These are phyloP conservation scores for Chaetoceros muelleri DNA, from an alignment of 108 stramenopile species.

Conservation along the genomic window DNA sequence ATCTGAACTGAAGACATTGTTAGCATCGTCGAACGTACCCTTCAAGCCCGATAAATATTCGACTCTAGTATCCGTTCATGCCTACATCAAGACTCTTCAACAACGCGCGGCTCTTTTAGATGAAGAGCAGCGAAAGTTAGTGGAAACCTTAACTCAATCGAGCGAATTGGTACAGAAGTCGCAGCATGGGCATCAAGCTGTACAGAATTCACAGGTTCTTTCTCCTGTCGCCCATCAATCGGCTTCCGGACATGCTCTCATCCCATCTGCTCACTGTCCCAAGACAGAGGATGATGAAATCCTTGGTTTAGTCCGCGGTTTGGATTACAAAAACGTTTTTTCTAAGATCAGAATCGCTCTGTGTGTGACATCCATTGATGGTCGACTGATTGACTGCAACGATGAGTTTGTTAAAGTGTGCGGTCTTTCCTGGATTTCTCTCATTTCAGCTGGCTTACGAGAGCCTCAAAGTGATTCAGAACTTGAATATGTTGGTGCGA, in stretches of 20 bases:
- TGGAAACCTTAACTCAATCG: slow-evolving; percentile 49
- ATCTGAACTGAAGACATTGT: slow-evolving; percentile 37
- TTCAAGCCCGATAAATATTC: slow-evolving; percentile 73
- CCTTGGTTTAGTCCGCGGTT: slow-evolving; percentile 41
- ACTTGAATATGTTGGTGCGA: slow-evolving; percentile 1
- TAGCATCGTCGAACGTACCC: slow-evolving; percentile 39
- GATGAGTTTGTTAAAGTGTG: slow-evolving; percentile 43
- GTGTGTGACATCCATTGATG: slow-evolving; percentile 66
- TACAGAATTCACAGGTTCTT: not conserved
- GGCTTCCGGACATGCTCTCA: not conserved
- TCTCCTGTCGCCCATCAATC: not conserved
- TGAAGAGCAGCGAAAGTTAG: slow-evolving; percentile 54
- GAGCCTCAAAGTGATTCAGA: not conserved
- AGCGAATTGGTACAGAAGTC: slow-evolving; percentile 36
- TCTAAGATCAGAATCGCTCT: slow-evolving; percentile 40
- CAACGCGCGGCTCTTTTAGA: slow-evolving; percentile 37
- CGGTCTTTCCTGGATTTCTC: slow-evolving; percentile 26
- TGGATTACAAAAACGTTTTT: slow-evolving; percentile 67
- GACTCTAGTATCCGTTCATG: slow-evolving; percentile 51
- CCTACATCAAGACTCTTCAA: slow-evolving; percentile 66
- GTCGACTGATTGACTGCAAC: slow-evolving; percentile 73
- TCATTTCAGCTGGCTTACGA: slow-evolving; percentile 14
- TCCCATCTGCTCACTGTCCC: slow-evolving; percentile 6
- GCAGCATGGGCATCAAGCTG: not conserved
- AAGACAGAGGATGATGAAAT: slow-evolving; percentile 26